Percentiles rank a stretch among this genome's conserved stretches.
Evolutionary conservation across 2,329 filamentous ascomycete genomes (phyloP).

Genomic region (Huntiella abstrusa): DNA sequence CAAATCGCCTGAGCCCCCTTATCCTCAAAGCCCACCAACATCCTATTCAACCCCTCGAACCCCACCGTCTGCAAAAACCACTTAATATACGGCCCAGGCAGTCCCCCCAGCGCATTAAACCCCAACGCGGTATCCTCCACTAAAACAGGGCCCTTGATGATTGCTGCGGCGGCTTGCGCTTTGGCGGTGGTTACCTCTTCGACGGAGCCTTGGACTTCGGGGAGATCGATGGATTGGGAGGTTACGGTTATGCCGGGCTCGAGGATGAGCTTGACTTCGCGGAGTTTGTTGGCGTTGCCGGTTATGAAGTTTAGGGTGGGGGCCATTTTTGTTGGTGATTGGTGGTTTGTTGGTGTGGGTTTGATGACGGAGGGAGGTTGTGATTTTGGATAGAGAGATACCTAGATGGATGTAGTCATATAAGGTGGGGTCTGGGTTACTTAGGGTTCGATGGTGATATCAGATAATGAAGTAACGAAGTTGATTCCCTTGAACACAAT

Average conservation of each 20-base stretch:
- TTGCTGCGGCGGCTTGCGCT: constrained; percentile 60
- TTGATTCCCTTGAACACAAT: not conserved
- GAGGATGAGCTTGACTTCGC: constrained; percentile 76
- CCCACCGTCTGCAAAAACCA: constrained; percentile 79
- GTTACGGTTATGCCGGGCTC: constrained; percentile 53
- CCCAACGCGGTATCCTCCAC: constrained; percentile 93
- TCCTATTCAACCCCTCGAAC: constrained; percentile 70
- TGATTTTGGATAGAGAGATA: no score
- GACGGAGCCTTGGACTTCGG: constrained; percentile 80
- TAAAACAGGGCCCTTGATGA: constrained; percentile 57
- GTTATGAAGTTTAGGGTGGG: constrained; percentile 74
- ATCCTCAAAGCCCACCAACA: constrained; percentile 74
- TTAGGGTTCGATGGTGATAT: constrained; percentile 29
- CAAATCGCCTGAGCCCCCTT: constrained; percentile 87
- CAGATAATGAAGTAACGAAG: constrained; percentile 29
- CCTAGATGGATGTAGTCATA: not conserved
- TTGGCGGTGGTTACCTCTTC: constrained; percentile 86
- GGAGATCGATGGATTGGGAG: constrained; percentile 58
- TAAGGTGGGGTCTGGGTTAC: not conserved
- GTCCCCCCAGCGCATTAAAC: constrained; percentile 75
- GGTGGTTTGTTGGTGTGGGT: no score
- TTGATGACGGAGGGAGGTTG: no score
- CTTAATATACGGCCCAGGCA: constrained; percentile 95
- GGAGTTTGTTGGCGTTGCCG: constrained; percentile 84
- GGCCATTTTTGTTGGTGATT: constrained; percentile 20